phyloP scores from a whole-genome alignment of 352 stramenopile genomes.

The Pythium folliculosum region DNA sequence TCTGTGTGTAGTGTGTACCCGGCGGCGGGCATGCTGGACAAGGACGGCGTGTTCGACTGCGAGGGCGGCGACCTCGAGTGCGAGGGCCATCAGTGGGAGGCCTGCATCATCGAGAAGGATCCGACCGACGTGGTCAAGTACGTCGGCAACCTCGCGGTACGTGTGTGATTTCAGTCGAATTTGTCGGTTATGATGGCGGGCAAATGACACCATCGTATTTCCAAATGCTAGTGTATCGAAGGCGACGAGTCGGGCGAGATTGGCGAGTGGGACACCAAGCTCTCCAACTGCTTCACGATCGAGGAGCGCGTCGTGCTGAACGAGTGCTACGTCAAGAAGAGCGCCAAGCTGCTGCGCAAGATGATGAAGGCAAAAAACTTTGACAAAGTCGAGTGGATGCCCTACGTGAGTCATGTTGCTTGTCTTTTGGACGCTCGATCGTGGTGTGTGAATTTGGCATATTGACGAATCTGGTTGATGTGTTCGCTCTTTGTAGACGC shows the following conservation, averaged over 20 bases:
- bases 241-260: slow-evolving; percentile 64
- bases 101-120: slow-evolving; percentile 76
- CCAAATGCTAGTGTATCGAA: slow-evolving; percentile 63
- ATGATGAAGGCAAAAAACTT: slow-evolving; percentile 64
- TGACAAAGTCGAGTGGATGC: slow-evolving; percentile 66
- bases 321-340: slow-evolving; percentile 64
- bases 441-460: neutral
- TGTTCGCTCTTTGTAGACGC: slow-evolving; percentile 39
- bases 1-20: slow-evolving; percentile 59
- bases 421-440: neutral
- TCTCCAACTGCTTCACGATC: slow-evolving; percentile 68
- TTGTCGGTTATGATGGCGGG: too few species aligned
- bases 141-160: slow-evolving; percentile 68
- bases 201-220: neutral
- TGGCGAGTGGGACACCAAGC: slow-evolving; percentile 73
- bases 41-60: slow-evolving; percentile 60
- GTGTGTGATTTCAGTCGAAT: slow-evolving; percentile 16
- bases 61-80: slow-evolving; percentile 70
- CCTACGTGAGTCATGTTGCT: slow-evolving; percentile 49
- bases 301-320: slow-evolving; percentile 55
- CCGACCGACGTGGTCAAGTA: slow-evolving; percentile 76
- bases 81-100: slow-evolving; percentile 70
- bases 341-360: slow-evolving; percentile 53
- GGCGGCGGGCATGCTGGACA: slow-evolving; percentile 68
- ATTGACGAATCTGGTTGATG: neutral